Conservation (phyloP, 352 stramenopile genomes). For the Thalassiosira pacifica region DNA sequence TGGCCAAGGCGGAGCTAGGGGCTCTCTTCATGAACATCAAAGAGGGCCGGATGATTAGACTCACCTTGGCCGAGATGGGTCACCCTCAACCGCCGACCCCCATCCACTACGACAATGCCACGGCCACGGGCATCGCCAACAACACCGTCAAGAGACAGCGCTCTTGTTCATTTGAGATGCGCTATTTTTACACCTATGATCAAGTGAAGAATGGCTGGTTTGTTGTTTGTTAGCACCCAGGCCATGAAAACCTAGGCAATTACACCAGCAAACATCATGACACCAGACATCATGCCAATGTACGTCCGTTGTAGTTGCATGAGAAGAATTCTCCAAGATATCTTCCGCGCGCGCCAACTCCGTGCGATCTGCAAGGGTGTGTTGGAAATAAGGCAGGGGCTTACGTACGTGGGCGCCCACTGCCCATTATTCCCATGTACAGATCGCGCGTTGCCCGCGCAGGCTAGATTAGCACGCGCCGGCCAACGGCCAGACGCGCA, state of each 20-base stretch:
- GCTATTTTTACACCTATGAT: not conserved
- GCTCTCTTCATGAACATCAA: not conserved
- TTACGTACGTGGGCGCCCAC: too few species aligned
- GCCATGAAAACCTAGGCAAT: constrained; percentile 1
- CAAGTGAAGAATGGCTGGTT: not conserved
- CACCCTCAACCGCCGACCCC: not conserved
- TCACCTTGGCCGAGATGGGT: not conserved
- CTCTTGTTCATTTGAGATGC: not conserved
- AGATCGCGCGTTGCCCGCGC: constrained; percentile 11
- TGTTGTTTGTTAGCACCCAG: not conserved
- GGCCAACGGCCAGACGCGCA: too few species aligned
- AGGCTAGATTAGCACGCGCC: too few species aligned
- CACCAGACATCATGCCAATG: not conserved
- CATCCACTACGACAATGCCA: not conserved
- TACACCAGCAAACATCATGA: constrained; percentile 9
- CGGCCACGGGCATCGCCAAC: not conserved
- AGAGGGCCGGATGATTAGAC: not conserved
- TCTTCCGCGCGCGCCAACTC: not conserved
- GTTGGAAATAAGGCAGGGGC: too few species aligned
- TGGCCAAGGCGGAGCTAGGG: not conserved
- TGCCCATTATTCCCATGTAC: not conserved
- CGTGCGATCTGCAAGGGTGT: too few species aligned
- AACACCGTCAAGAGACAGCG: not conserved
- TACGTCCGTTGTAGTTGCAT: not conserved
- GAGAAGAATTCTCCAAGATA: not conserved